Conservation (phyloP, 331 rosid genomes). For the Dryas integrifolia region DNA sequence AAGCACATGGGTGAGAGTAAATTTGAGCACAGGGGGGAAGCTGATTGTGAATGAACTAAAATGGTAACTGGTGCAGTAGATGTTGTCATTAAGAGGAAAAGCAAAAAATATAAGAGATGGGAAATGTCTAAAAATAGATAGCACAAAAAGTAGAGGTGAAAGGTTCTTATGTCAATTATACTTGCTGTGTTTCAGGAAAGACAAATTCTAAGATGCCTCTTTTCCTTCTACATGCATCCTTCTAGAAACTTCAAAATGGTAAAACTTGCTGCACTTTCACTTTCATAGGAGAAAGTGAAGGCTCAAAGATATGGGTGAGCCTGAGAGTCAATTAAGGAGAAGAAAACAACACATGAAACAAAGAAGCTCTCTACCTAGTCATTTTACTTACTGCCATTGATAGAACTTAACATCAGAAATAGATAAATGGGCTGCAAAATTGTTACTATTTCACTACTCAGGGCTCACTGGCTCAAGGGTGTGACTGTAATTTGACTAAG, state of each 20-base stretch:
- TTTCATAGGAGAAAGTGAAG: slow-evolving; percentile 40
- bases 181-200: slow-evolving; percentile 56
- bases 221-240: slow-evolving; percentile 47
- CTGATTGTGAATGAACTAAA: slow-evolving; percentile 7
- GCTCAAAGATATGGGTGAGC: slow-evolving; percentile 18
- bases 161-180: slow-evolving; percentile 41
- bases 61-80: slow-evolving; percentile 28
- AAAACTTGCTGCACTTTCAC: slow-evolving; percentile 62
- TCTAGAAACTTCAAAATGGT: slow-evolving; percentile 41
- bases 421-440: slow-evolving; percentile 1
- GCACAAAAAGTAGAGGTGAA: slow-evolving; percentile 51
- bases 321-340: slow-evolving; percentile 55
- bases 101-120: slow-evolving; percentile 34
- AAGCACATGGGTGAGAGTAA: slow-evolving; percentile 47
- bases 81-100: slow-evolving; percentile 30
- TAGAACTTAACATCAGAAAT: slow-evolving; percentile 36
- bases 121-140: slow-evolving; percentile 43
- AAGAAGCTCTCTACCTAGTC: slow-evolving; percentile 45
- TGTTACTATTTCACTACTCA: neutral
- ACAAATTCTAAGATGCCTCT: slow-evolving; percentile 76
- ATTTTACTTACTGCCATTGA: slow-evolving; percentile 42
- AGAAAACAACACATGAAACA: slow-evolving; percentile 69
- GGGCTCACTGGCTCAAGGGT: slow-evolving; percentile 26
- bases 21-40: slow-evolving; percentile 20
- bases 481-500: slow-evolving; percentile 30